A percentile compares a stretch with the other conserved stretches of the same genome.
Evolutionary conservation across 2,329 filamentous ascomycete genomes (phyloP).

Genomic region (Apiospora kogelbergensis): DNA sequence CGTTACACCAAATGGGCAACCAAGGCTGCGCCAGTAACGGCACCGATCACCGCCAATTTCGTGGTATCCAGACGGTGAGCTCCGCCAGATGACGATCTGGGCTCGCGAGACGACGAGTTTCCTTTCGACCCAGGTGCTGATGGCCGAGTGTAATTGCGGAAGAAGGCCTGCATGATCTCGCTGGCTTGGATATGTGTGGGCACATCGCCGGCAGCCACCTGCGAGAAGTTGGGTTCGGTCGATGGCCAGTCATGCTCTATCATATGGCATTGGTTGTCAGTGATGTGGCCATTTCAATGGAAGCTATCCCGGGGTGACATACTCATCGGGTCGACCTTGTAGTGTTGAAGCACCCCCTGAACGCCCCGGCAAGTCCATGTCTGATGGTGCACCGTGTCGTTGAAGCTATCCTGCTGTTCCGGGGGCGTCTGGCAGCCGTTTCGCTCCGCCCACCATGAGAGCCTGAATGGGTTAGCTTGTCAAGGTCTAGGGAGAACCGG

Average conservation of each 20-base stretch:
- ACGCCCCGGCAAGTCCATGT: slow-evolving; percentile 40
- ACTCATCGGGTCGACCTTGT: slow-evolving; percentile 43
- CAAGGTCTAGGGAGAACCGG: too few relatives aligned
- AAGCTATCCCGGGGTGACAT: slow-evolving; percentile 13
- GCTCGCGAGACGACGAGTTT: neutral
- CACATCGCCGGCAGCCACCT: slow-evolving; percentile 37
- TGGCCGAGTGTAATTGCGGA: slow-evolving; percentile 35
- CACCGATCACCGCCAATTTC: neutral
- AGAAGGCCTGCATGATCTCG: slow-evolving; percentile 44
- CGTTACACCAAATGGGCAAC: neutral
- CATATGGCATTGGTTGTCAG: neutral
- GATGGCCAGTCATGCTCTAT: slow-evolving; percentile 47
- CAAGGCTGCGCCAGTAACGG: neutral
- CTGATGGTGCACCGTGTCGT: slow-evolving; percentile 41
- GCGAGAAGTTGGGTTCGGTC: slow-evolving; percentile 43
- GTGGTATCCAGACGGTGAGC: neutral
- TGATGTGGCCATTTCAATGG: neutral
- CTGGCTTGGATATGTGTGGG: slow-evolving; percentile 44
- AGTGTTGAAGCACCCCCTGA: slow-evolving; percentile 41
- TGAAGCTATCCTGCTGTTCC: slow-evolving; percentile 32
- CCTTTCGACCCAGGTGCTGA: too few relatives aligned
- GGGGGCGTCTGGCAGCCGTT: slow-evolving; percentile 36
- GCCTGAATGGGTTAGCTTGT: neutral
- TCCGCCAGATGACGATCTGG: neutral
- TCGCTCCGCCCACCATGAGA: slow-evolving; percentile 40